A percentile compares a stretch with the other conserved stretches of the same genome.
Evolutionary conservation across 2,329 filamentous ascomycete species (phyloP).

Genomic region (Cladosporium sp.): DNA sequence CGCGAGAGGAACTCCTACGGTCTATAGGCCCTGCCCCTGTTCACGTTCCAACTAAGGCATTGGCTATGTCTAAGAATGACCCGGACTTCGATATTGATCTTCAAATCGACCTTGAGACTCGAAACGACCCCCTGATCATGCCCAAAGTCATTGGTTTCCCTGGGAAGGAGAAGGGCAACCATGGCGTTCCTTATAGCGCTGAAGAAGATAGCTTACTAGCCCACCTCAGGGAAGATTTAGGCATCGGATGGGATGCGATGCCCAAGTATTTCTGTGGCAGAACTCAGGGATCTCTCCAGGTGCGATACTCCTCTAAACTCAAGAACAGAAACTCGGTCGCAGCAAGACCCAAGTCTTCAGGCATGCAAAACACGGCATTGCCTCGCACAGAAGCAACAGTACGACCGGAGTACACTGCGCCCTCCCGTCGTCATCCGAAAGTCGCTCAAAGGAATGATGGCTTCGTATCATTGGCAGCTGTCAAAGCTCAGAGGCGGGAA

Average conservation of each 20-base stretch:
- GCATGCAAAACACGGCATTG: neutral
- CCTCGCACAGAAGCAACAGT: neutral
- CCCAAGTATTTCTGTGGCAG: conserved; percentile 39
- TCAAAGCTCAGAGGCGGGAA: conserved; percentile 9
- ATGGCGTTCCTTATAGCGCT: conserved; percentile 26
- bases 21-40: neutral
- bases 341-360: neutral
- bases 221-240: conserved; percentile 45
- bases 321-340: conserved; percentile 13
- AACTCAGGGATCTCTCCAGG: conserved; percentile 32
- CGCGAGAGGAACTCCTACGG: neutral
- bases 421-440: neutral
- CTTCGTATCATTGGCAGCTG: conserved; percentile 30
- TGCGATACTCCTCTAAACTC: conserved; percentile 30
- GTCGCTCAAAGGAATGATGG: conserved; percentile 21
- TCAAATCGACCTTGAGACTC: neutral
- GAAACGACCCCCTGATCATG: neutral
- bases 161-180: neutral
- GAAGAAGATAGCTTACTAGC: conserved; percentile 41
- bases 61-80: neutral
- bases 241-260: conserved; percentile 42
- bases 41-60: neutral
- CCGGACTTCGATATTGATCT: neutral
- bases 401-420: neutral
- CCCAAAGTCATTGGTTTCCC: neutral